A percentile compares a stretch with the other conserved stretches of the same genome.
Conservation (phyloP, 2,329 filamentous ascomycete species). For the Parastagonospora avenae region DNA sequence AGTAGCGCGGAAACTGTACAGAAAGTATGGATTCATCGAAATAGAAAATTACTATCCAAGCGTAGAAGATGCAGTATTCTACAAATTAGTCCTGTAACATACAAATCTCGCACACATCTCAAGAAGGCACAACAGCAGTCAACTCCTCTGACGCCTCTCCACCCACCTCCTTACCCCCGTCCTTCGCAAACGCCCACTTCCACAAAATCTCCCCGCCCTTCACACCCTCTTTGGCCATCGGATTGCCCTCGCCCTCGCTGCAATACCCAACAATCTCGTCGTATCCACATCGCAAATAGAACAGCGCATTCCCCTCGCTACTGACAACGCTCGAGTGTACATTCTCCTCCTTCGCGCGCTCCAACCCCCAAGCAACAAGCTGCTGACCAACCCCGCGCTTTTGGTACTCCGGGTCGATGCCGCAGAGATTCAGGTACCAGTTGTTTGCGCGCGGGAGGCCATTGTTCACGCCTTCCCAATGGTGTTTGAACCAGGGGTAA, state of each 20-base stretch:
- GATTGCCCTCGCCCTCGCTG: slow-evolving; percentile 41
- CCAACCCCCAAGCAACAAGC: slow-evolving; percentile 52
- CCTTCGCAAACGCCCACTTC: slow-evolving; percentile 18
- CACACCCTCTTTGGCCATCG: slow-evolving; percentile 25
- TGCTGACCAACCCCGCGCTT: slow-evolving; percentile 43
- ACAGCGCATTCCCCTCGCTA: slow-evolving; percentile 47
- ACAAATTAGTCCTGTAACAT: slow-evolving; percentile 45
- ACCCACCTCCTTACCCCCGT: too few species aligned
- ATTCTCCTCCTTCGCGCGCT: slow-evolving; percentile 43
- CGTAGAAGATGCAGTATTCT: slow-evolving; percentile 59
- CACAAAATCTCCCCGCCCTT: slow-evolving; percentile 43
- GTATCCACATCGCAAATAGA: slow-evolving; percentile 48
- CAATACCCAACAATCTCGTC: slow-evolving; percentile 38
- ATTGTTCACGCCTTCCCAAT: slow-evolving; percentile 13
- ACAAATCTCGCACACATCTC: not conserved
- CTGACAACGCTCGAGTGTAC: slow-evolving; percentile 50
- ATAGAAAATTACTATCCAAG: slow-evolving; percentile 62
- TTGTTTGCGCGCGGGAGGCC: slow-evolving; percentile 31
- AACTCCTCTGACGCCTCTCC: too few species aligned
- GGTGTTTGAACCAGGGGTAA: slow-evolving; percentile 18
- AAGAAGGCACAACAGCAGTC: too few species aligned
- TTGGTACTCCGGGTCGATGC: slow-evolving; percentile 50
- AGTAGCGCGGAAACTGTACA: slow-evolving; percentile 57
- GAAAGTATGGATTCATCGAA: slow-evolving; percentile 57
- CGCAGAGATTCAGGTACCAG: slow-evolving; percentile 49